phyloP scores from a whole-genome alignment of 306 rosid species.

The Elaeagnus macrophylla region DNA sequence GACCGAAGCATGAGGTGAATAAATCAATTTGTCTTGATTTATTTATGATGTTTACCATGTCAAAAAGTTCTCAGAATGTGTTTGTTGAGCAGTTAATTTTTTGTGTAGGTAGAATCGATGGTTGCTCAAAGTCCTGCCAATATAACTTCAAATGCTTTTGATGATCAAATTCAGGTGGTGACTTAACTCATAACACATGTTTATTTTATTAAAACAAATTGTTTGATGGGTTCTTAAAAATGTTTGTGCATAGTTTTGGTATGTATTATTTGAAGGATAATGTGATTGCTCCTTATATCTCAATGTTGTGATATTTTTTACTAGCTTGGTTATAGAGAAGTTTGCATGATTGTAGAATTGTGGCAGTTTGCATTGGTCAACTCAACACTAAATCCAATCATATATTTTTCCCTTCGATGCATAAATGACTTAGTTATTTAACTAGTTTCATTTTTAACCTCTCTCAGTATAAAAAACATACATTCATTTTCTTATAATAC shows the following conservation, averaged over 20 bases:
- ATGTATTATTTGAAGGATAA: neutral
- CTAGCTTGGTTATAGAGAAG: neutral
- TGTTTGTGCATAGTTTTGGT: too few species aligned
- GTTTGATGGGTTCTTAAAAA: too few species aligned
- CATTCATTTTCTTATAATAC: too few species aligned
- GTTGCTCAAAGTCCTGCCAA: conserved; percentile 5
- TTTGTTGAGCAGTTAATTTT: neutral
- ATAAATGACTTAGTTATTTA: too few species aligned
- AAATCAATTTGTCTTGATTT: conserved; percentile 7
- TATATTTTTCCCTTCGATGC: too few species aligned
- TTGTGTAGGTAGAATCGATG: conserved; percentile 24
- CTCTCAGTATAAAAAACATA: too few species aligned
- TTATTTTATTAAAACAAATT: neutral
- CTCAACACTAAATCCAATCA: too few species aligned
- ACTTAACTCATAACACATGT: neutral
- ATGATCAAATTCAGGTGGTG: conserved; percentile 16
- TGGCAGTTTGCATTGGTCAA: too few species aligned
- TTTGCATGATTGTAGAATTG: too few species aligned
- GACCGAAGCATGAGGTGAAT: conserved; percentile 19
- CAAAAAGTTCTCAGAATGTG: conserved; percentile 4
- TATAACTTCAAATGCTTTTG: conserved; percentile 2
- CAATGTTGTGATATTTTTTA: neutral
- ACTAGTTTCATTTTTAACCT: too few species aligned
- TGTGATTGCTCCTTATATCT: neutral
- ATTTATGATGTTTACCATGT: neutral